Base-by-base conservation (phyloP, 23 red algal genomes). In the Gracilaria gracilis region DNA sequence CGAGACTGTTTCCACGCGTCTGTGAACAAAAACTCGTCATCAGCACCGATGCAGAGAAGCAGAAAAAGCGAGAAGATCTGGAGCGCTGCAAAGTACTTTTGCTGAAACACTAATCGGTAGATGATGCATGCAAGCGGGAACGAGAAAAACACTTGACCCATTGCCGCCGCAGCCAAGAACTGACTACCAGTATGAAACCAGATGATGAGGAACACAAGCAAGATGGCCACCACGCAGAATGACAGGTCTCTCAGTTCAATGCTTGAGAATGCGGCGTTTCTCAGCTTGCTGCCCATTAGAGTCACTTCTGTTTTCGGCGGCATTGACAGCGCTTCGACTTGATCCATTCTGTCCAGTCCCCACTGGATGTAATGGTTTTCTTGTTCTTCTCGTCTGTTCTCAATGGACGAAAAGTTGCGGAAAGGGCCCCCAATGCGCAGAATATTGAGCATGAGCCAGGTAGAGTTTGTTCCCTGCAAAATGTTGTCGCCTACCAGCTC, bases 11-110 rank as follows among this genome's bases (percentile, higher is more conserved):
- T 82, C 84, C 84, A 96, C 2, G 94, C 86, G 69, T 92, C 88
- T 48, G 88, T 91, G 36, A 96, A 92, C 14, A 96, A 80, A 42
- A 96, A 96, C 40, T 80, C 94, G 85, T 96, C 94, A 27, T 91
- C 94, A 12, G 94, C 86, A 12, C 87, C 87, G 47, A 96, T 96
- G 14, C 86, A 79, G 31, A 91, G 88, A 1, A 96, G 32, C 17
- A 96, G 67, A 44, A 91, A 96, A 54, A 96, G 67, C 64, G 64
- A 61, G 33, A 96, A 54, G 38, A 92, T 82, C n/a, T 96, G 94
- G 19, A 91, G 57, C 20, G 82, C 67, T 12, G 80, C 78, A 67
- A 96, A 92, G 42, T 82, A 96, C 32, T 67, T 58, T 38, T 92
- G 87, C 57, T 80, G 94, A 80, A 72, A 91, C 21, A 96, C 32